These are phyloP conservation scores for Lepidium aucheri DNA, from an alignment of 345 rosid species.

Conservation along the genomic window DNA sequence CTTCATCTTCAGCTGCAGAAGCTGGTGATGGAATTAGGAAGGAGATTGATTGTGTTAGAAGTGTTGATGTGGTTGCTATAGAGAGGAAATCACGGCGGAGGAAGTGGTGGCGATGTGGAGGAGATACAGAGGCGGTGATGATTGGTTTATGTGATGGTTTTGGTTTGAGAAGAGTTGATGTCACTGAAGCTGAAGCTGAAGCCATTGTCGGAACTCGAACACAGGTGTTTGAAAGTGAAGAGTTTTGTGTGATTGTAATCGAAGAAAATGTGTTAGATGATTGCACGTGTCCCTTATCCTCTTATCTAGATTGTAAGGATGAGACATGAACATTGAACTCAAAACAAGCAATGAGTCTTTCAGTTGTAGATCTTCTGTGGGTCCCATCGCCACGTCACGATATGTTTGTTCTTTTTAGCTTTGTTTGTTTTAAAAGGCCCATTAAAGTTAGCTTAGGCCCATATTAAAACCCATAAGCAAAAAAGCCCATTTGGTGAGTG, in stretches of 20 bases:
- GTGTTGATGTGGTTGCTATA: constrained; percentile 27
- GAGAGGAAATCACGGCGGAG: constrained; percentile 58
- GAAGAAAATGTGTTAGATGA: constrained; percentile 14
- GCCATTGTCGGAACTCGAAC: constrained; percentile 38
- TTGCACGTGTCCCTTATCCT: constrained; percentile 86
- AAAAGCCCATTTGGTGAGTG: neutral
- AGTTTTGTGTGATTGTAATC: constrained; percentile 3
- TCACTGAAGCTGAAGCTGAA: constrained; percentile 73
- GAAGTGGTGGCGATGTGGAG: neutral
- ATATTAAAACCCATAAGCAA: too few species aligned
- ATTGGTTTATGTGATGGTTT: constrained; percentile 25
- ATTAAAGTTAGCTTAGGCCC: too few species aligned
- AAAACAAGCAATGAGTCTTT: constrained; percentile 1
- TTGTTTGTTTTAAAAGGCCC: neutral
- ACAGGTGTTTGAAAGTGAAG: neutral
- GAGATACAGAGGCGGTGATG: constrained; percentile 15
- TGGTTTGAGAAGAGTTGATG: constrained; percentile 57
- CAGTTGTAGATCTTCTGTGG: constrained; percentile 1
- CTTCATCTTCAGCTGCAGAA: constrained; percentile 62
- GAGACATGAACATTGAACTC: constrained; percentile 1
- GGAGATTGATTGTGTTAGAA: constrained; percentile 10
- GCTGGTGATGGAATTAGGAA: constrained; percentile 21
- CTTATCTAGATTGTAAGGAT: constrained; percentile 46
- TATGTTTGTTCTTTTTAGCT: neutral
- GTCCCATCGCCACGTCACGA: constrained; percentile 1